phyloP scores from a whole-genome alignment of 2,329 filamentous ascomycete species.

The Colletotrichum falcatum region DNA sequence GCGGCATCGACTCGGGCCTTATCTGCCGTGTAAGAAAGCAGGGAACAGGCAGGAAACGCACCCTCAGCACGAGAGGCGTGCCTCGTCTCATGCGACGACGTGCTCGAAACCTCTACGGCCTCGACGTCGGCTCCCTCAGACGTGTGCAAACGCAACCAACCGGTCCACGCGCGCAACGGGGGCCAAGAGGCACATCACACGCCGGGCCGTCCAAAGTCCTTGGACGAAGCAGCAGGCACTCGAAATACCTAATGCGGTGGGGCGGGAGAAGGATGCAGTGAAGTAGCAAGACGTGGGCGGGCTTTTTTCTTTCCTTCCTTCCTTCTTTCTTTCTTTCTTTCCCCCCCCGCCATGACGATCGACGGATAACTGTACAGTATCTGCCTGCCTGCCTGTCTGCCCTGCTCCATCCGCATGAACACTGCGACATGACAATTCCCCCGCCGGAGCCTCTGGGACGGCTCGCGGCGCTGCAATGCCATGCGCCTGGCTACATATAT shows the following conservation, averaged over 20 bases:
- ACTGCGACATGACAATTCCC: constrained; percentile 24
- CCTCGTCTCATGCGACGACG: neutral
- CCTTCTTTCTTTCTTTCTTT: neutral
- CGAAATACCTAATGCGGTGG: constrained; percentile 21
- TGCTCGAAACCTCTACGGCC: constrained; percentile 37
- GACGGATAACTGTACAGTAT: too few species aligned
- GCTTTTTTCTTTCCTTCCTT: too few species aligned
- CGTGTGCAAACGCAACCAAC: constrained; percentile 16
- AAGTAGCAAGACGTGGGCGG: constrained; percentile 2
- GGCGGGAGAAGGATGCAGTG: constrained; percentile 4
- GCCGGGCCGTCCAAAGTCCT: constrained; percentile 31
- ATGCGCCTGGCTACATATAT: constrained; percentile 29
- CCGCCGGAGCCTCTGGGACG: neutral
- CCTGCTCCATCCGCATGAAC: constrained; percentile 36
- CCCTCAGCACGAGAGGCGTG: neutral
- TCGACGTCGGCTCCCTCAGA: constrained; percentile 30
- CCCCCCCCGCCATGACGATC: constrained; percentile 18
- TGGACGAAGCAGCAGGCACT: constrained; percentile 33
- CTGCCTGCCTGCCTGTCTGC: neutral
- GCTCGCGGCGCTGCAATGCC: constrained; percentile 26
- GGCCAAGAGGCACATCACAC: constrained; percentile 37
- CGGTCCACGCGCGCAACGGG: neutral
- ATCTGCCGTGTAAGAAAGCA: constrained; percentile 24
- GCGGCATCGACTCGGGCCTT: constrained; percentile 2
- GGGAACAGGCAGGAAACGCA: neutral